Base-by-base conservation (phyloP, 2,329 filamentous ascomycete genomes). In the Ceratocystiopsis brevicomis region DNA sequence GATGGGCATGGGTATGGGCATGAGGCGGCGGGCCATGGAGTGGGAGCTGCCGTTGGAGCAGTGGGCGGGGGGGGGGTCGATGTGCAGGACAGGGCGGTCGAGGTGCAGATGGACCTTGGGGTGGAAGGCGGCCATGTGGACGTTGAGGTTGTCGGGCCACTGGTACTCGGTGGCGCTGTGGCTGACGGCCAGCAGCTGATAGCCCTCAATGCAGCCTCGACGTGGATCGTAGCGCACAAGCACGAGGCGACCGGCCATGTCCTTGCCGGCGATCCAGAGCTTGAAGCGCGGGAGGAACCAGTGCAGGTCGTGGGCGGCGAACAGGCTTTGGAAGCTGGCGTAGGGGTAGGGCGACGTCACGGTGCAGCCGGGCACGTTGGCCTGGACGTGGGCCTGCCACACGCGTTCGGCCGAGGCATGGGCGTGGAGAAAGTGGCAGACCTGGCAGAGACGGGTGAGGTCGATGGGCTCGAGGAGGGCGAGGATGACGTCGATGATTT, bases 271-370 rank as follows among this genome's bases (percentile, higher is more conserved):
- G 54, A 94, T 88, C 87, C 87, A 95, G 49, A 95, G 65, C 58
- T 82, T 87, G 55, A 82, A 67, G 42, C 72, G 75, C 0, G 82
- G 68, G 1, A 95, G 65, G 53, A 93, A 94, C 87, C 87, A 95
- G 52, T 78, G 75, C 0, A 80, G 78, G 49, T 90, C 71, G 56
- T 90, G 81, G 17, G 76, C 68, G 37, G 69, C 63, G 56, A 81
- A 94, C 3, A 94, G 70, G 21, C 80, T 69, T 45, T 73, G 73
- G 59, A 78, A 94, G 19, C 68, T 76, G 2, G 61, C 19, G 67
- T 76, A 2, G 61, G 51, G 53, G 70, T 77, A 8, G 78, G 77
- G 8, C 1, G 67, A 65, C 1, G 60, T 58, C 25, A 86, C 60
- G 13, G 52, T 49, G 43, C 64, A 54, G 33, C 70, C 61, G 0